Conservation (phyloP, 2,329 filamentous ascomycete genomes). For the Fusarium keratoplasticum region DNA sequence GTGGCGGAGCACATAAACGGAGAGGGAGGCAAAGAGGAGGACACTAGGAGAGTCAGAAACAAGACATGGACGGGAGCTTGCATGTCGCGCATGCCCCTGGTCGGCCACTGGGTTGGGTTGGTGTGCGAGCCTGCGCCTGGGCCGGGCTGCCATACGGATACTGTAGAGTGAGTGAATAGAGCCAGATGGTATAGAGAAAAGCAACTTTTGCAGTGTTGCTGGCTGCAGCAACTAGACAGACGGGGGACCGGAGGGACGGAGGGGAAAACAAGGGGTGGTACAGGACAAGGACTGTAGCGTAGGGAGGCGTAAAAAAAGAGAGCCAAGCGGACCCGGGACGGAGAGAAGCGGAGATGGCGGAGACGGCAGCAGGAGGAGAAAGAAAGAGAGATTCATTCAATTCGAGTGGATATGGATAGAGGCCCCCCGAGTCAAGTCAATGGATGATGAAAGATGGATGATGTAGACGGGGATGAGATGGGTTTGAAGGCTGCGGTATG, state of each 20-base stretch:
- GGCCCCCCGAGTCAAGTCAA: slow-evolving; percentile 11
- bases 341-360: slow-evolving; percentile 24
- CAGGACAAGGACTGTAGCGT: slow-evolving; percentile 31
- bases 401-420: slow-evolving; percentile 10
- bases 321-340: slow-evolving; percentile 15
- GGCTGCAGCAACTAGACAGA: slow-evolving; percentile 26
- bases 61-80: slow-evolving; percentile 36
- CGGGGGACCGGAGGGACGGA: slow-evolving; percentile 19
- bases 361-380: background rate
- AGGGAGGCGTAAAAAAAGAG: slow-evolving; percentile 24
- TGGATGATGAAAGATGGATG: slow-evolving; percentile 32
- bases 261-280: slow-evolving; percentile 34
- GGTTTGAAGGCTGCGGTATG: slow-evolving; percentile 18
- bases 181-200: slow-evolving; percentile 26
- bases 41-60: slow-evolving; percentile 29
- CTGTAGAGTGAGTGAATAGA: slow-evolving; percentile 6
- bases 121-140: background rate
- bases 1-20: slow-evolving; percentile 7
- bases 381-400: slow-evolving; percentile 4
- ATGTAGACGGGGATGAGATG: slow-evolving; percentile 31
- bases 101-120: background rate
- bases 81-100: slow-evolving; percentile 37
- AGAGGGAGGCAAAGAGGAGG: slow-evolving; percentile 22
- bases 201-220: slow-evolving; percentile 34
- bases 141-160: background rate